Conservation (phyloP, 1,284 basidiomycete genomes). For the Inonotus hispidus region DNA sequence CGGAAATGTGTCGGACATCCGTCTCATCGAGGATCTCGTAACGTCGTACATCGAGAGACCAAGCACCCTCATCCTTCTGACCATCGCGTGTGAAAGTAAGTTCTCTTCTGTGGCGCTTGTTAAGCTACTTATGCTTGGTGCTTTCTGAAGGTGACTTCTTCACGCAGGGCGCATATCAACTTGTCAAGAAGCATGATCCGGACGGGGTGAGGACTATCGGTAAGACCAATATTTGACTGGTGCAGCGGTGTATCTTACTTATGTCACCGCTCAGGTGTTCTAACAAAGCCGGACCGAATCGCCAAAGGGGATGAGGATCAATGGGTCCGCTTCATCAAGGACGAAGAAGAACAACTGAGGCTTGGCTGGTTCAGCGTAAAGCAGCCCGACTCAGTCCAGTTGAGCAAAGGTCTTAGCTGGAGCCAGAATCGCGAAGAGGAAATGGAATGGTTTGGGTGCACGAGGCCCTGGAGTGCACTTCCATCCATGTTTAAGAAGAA, state of each 20-base stretch:
- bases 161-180: conserved; percentile 59
- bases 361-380: conserved; percentile 75
- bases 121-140: neutral
- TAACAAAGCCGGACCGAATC: conserved; percentile 79
- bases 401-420: conserved; percentile 47
- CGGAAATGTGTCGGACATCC: conserved; percentile 50
- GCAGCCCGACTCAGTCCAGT: conserved; percentile 42
- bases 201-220: conserved; percentile 65
- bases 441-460: conserved; percentile 59
- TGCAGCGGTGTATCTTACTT: neutral
- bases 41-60: conserved; percentile 54
- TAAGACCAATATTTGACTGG: conserved; percentile 27
- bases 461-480: conserved; percentile 50
- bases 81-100: conserved; percentile 69
- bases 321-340: conserved; percentile 57
- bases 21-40: conserved; percentile 57
- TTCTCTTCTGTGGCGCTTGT: conserved; percentile 3
- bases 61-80: conserved; percentile 64
- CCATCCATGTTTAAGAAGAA: conserved; percentile 41
- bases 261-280: conserved; percentile 46
- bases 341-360: conserved; percentile 48
- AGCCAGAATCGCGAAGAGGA: conserved; percentile 54
- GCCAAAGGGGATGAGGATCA: conserved; percentile 49
- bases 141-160: conserved; percentile 59
- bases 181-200: conserved; percentile 53